Conservation (phyloP, 2,329 filamentous ascomycete species). For the Alternaria sp. region DNA sequence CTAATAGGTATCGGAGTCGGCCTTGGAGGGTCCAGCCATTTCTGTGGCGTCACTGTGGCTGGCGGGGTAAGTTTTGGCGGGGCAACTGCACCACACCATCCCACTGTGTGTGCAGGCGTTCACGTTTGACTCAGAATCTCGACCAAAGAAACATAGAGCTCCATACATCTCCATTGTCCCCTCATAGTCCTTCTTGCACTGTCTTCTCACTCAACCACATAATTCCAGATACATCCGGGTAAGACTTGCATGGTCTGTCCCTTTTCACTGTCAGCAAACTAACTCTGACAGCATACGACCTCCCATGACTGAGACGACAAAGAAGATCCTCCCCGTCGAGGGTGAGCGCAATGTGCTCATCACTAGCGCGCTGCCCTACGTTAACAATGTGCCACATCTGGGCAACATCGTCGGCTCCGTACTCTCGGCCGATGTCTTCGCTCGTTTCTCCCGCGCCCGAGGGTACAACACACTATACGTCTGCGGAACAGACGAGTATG, state of each 20-base stretch:
- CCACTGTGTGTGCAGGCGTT: conserved; percentile 22
- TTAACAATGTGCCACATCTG: conserved; percentile 78
- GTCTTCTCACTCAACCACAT: not conserved
- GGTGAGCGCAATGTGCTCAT: conserved; percentile 86
- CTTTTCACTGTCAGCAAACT: not conserved
- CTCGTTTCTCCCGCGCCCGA: conserved; percentile 77
- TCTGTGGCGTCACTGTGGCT: conserved; percentile 31
- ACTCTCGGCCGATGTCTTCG: conserved; percentile 84
- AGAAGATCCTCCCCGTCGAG: conserved; percentile 59
- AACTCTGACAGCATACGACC: conserved; percentile 8
- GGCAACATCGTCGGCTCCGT: conserved; percentile 64
- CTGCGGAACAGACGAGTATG: conserved; percentile 93
- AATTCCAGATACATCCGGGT: not conserved
- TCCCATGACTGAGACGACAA: conserved; percentile 46
- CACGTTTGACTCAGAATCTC: conserved; percentile 37
- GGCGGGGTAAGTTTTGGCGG: conserved; percentile 37
- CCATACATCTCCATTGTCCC: conserved; percentile 1
- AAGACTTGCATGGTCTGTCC: not conserved
- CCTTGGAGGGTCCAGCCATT: conserved; percentile 9
- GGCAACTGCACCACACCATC: conserved; percentile 27
- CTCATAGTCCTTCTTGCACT: not conserved
- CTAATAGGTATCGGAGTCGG: conserved; percentile 8
- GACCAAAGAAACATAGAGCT: conserved; percentile 17
- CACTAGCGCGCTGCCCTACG: conserved; percentile 90
- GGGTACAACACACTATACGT: conserved; percentile 83